Base-by-base conservation (phyloP, 1,284 basidiomycete genomes). In the Sparassis latifolia region DNA sequence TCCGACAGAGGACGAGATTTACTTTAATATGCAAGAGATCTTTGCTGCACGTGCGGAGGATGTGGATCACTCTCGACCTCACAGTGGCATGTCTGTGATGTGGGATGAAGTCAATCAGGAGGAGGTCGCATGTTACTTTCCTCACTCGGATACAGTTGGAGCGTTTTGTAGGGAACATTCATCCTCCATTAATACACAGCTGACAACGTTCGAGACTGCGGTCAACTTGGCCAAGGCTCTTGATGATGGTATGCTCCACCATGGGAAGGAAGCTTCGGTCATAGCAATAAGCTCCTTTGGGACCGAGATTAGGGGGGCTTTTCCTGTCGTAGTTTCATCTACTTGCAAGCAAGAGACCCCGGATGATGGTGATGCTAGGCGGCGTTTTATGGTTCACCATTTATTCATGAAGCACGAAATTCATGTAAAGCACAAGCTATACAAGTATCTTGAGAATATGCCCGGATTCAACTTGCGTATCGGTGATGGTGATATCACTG, bases 301-400 rank as follows among this genome's bases (percentile, higher is more conserved):
- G 4, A n/a, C 29, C 12, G 10, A 3, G 0, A 2, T 52, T n/a
- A 45, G 51, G 29, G 46, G 48, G 12, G 54, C 52, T 0, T 49
- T 49, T 28, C 58, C 58, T 2, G 35, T 59, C 35, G 27, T 51
- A 2, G 33, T 51, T 5, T 56, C 55, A 10, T 47, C 55, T 9
- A 56, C 53, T 0, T 56, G 55, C 49, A 56, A 56, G 33, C 7
- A 4, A 1, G 57, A 58, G 33, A 52, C 39, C 1, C 47, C 52
- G 7, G 45, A 46, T 0, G 64, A 68, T 47, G 61, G 65, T 7
- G 66, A 66, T 49, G 56, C 57, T 3, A 55, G 52, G 27, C 57
- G 61, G 0, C 53, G 60, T 2, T 54, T 55, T n/a, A 59, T 62
- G 31, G 33, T 66, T 1, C 63, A 62, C 41, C 33, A 55, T 1